These are phyloP conservation scores for Handroanthus guayacan DNA, from an alignment of 257 asterid species.

Conservation along the genomic window DNA sequence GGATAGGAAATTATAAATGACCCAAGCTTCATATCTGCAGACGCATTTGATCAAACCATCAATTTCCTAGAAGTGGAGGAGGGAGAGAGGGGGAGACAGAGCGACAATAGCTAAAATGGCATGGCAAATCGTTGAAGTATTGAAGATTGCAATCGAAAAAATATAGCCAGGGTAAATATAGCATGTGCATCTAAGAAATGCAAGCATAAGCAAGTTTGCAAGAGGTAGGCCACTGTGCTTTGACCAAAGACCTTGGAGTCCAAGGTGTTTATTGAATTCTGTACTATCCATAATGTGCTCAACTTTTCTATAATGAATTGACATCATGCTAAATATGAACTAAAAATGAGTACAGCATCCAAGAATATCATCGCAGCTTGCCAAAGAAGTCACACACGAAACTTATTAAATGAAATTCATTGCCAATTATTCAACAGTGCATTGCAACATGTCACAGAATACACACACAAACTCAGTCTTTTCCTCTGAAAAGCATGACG, in stretches of 20 bases:
- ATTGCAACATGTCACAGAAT: constrained; percentile 14
- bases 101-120: constrained; percentile 21
- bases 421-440: neutral
- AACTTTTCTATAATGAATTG: neutral
- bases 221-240: neutral
- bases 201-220: constrained; percentile 6
- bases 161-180: constrained; percentile 22
- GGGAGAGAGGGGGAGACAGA: constrained; percentile 27
- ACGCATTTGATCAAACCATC: constrained; percentile 30
- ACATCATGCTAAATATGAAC: constrained; percentile 16
- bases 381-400: neutral
- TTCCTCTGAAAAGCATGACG: neutral
- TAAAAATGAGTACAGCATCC: neutral
- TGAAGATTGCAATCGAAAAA: constrained; percentile 11
- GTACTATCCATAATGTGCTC: neutral
- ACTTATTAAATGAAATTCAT: neutral
- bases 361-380: neutral
- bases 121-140: constrained; percentile 16
- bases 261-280: neutral
- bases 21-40: constrained; percentile 99
- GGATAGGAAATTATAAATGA: constrained; percentile 94
- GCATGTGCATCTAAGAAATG: constrained; percentile 13
- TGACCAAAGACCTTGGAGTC: constrained; percentile 2
- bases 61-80: constrained; percentile 23
- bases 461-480: constrained; percentile 1